These are phyloP conservation scores for Pluteus cervinus DNA, from an alignment of 768 basidiomycete genomes.

Conservation along the genomic window DNA sequence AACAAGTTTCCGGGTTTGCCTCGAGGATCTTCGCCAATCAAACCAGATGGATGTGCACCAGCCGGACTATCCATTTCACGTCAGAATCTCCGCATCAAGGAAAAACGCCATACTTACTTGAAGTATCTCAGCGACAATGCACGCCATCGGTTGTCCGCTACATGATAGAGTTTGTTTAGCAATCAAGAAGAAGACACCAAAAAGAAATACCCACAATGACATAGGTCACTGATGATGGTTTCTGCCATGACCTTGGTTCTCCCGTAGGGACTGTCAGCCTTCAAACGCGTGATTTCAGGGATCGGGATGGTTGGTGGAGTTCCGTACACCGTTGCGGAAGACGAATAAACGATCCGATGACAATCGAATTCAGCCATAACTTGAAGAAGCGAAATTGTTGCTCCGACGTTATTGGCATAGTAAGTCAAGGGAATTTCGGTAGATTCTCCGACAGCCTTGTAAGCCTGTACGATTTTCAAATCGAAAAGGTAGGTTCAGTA, in stretches of 20 bases:
- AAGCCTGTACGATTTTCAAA: conserved; percentile 50
- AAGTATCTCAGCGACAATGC: conserved; percentile 92
- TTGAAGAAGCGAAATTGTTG: conserved; percentile 81
- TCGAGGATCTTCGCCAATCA: conserved; percentile 93
- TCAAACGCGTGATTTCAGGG: conserved; percentile 81
- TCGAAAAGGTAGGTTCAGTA: conserved; percentile 1
- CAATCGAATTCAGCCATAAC: conserved; percentile 82
- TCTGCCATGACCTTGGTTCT: conserved; percentile 96
- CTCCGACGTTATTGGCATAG: conserved; percentile 90
- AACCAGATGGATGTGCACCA: conserved; percentile 95
- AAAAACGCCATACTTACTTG: conserved; percentile 54
- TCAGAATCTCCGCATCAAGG: background rate
- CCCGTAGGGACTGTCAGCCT: conserved; percentile 91
- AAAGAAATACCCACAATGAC: conserved; percentile 48
- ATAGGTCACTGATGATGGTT: conserved; percentile 83
- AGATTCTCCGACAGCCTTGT: conserved; percentile 97
- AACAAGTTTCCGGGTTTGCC: conserved; percentile 94
- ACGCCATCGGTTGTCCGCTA: conserved; percentile 72
- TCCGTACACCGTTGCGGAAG: conserved; percentile 97
- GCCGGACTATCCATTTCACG: conserved; percentile 59
- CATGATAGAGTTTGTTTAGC: conserved; percentile 10
- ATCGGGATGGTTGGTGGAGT: conserved; percentile 90
- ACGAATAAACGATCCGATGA: conserved; percentile 90
- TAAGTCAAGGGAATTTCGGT: conserved; percentile 89
- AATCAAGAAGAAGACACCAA: conserved; percentile 3